A percentile compares a stretch with the other conserved stretches of the same genome.
phyloP scores from a whole-genome alignment of 2,329 filamentous ascomycete genomes.

The Pseudofabraea citricarpa region DNA sequence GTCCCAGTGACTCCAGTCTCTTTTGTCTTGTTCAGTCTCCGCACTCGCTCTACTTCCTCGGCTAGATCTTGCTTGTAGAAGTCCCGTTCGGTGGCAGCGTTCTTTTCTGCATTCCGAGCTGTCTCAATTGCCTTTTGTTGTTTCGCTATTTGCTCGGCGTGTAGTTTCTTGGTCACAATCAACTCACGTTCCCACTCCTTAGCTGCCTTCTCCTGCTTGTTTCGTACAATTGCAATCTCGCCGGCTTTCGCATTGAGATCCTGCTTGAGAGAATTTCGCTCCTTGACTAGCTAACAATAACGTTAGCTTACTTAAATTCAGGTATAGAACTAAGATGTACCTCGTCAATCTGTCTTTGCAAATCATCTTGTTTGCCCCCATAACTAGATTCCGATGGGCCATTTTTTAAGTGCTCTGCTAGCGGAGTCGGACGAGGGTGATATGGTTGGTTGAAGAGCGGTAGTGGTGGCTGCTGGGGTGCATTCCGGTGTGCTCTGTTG shows the following conservation, averaged over 20 bases:
- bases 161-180: slow-evolving; percentile 54
- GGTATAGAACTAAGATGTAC: slow-evolving; percentile 7
- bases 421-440: slow-evolving; percentile 2
- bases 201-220: slow-evolving; percentile 57
- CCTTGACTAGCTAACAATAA: slow-evolving; percentile 36
- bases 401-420: too few relatives aligned
- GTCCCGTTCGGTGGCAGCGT: slow-evolving; percentile 62
- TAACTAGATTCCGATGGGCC: too few relatives aligned
- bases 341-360: slow-evolving; percentile 22
- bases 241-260: slow-evolving; percentile 61
- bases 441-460: slow-evolving; percentile 10
- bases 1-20: slow-evolving; percentile 23
- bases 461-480: too few relatives aligned
- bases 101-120: slow-evolving; percentile 60
- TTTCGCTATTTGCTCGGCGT: slow-evolving; percentile 58
- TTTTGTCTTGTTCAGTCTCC: slow-evolving; percentile 37
- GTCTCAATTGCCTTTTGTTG: slow-evolving; percentile 61
- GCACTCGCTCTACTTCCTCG: slow-evolving; percentile 45
- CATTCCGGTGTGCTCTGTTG: too few relatives aligned
- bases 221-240: slow-evolving; percentile 70
- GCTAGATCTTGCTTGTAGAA: slow-evolving; percentile 69
- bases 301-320: not conserved
- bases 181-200: slow-evolving; percentile 61
- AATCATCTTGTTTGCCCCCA: too few relatives aligned
- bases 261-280: slow-evolving; percentile 48